Conservation (phyloP, 495 filamentous ascomycete species). For the Ascobolus immersus region DNA sequence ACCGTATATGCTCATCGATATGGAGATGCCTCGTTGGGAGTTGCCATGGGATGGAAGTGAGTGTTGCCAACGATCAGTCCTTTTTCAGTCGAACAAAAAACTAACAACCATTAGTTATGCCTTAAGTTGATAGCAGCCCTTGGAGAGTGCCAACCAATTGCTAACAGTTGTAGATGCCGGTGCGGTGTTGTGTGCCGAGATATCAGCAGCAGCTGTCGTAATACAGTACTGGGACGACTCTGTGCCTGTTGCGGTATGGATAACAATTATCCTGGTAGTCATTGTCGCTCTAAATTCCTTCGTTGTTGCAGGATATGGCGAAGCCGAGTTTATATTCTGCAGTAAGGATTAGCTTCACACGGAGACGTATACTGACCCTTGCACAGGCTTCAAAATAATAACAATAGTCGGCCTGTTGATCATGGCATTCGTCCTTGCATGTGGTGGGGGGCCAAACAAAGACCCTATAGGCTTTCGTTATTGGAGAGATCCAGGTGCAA, state of each 20-base stretch:
- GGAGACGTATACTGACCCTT: conserved; percentile 20
- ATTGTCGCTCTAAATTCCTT: conserved; percentile 44
- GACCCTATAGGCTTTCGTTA: conserved; percentile 34
- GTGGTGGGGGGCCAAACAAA: conserved; percentile 26
- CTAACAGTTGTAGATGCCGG: conserved; percentile 26
- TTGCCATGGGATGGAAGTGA: conserved; percentile 37
- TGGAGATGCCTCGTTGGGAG: conserved; percentile 55
- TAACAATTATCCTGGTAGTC: conserved; percentile 28
- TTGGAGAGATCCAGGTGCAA: conserved; percentile 46
- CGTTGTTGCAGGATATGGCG: conserved; percentile 45
- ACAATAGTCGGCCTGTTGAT: conserved; percentile 48
- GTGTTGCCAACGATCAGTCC: too few relatives aligned
- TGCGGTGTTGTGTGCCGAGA: conserved; percentile 34
- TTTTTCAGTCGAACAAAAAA: too few relatives aligned
- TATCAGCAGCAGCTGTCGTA: conserved; percentile 28
- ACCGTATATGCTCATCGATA: conserved; percentile 48
- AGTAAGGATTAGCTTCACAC: neutral
- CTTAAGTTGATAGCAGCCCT: conserved; percentile 1
- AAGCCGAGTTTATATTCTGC: conserved; percentile 26
- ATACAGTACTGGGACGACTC: conserved; percentile 33
- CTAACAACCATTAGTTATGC: too few relatives aligned
- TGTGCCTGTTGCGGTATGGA: conserved; percentile 36
- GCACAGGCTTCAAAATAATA: conserved; percentile 24
- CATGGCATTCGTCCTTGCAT: conserved; percentile 41
- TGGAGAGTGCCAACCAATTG: neutral